Percentiles rank a stretch among this genome's conserved stretches.
Evolutionary conservation across 345 rosid genomes (phyloP).

Genomic region (Boechera stricta): DNA sequence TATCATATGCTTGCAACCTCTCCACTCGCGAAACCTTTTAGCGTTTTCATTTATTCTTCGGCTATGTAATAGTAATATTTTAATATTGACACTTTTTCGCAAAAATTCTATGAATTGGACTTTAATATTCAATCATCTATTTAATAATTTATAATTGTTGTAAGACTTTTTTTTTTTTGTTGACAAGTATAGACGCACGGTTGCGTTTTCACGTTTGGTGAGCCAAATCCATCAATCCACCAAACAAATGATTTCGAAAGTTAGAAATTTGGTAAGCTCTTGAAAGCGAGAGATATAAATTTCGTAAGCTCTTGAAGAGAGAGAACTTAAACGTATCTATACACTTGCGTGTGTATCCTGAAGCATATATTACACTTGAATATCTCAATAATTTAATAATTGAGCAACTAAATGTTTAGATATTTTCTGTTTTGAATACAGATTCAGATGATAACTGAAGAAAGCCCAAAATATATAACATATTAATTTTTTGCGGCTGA

Average conservation of each 20-base stretch:
- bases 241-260: constrained; percentile 32
- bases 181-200: constrained; percentile 7
- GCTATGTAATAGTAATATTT: not conserved
- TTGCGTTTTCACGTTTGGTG: constrained; percentile 27
- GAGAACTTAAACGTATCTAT: constrained; percentile 13
- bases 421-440: constrained; percentile 29
- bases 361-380: constrained; percentile 21
- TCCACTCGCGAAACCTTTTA: constrained; percentile 19
- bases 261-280: constrained; percentile 14
- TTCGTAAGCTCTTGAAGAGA: constrained; percentile 11
- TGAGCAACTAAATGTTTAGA: constrained; percentile 18
- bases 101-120: not conserved
- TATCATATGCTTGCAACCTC: constrained; percentile 29
- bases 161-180: not conserved
- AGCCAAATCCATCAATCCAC: constrained; percentile 40
- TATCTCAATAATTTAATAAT: constrained; percentile 20
- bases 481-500: constrained; percentile 34
- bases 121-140: not conserved
- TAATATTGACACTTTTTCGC: not conserved
- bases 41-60: constrained; percentile 12
- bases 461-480: constrained; percentile 31
- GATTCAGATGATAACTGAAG: constrained; percentile 20
- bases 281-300: not conserved
- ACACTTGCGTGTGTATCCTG: not conserved
- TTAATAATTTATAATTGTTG: not conserved